Conservation (phyloP, 495 filamentous ascomycete genomes). For the Daldinia loculata region DNA sequence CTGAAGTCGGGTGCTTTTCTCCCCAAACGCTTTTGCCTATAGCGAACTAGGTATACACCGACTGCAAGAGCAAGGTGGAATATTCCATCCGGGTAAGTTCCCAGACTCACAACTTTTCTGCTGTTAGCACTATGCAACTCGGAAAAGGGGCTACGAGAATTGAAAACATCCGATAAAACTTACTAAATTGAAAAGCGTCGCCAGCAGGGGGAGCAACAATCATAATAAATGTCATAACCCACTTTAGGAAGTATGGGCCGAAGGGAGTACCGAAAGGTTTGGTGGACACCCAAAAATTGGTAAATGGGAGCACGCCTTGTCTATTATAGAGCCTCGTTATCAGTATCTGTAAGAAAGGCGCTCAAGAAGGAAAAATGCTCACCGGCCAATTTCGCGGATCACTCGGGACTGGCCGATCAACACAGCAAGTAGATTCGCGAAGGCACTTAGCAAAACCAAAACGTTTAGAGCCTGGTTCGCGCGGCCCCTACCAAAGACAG, state of each 20-base stretch:
- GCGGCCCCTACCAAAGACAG: slow-evolving; percentile 63
- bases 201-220: slow-evolving; percentile 72
- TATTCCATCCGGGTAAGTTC: slow-evolving; percentile 60
- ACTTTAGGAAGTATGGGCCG: slow-evolving; percentile 67
- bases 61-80: slow-evolving; percentile 64
- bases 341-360: not conserved
- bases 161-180: slow-evolving; percentile 5
- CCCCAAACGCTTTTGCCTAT: slow-evolving; percentile 57
- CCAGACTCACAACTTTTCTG: slow-evolving; percentile 63
- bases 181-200: slow-evolving; percentile 71
- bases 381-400: slow-evolving; percentile 68
- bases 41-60: slow-evolving; percentile 63
- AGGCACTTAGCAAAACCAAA: slow-evolving; percentile 69
- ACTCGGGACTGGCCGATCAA: slow-evolving; percentile 66
- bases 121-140: slow-evolving; percentile 27
- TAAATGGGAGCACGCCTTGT: slow-evolving; percentile 71
- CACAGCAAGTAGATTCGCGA: slow-evolving; percentile 70
- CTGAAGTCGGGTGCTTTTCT: slow-evolving; percentile 57
- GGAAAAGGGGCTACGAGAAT: not conserved
- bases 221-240: slow-evolving; percentile 67
- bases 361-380: not conserved
- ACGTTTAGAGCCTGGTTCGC: slow-evolving; percentile 65
- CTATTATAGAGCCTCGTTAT: slow-evolving; percentile 41
- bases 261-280: slow-evolving; percentile 70
- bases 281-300: slow-evolving; percentile 70